Evolutionary conservation across 306 rosid species (phyloP), one percentile per base, ranked within the genome.

Genomic region (Dalbergia oliveri): DNA sequence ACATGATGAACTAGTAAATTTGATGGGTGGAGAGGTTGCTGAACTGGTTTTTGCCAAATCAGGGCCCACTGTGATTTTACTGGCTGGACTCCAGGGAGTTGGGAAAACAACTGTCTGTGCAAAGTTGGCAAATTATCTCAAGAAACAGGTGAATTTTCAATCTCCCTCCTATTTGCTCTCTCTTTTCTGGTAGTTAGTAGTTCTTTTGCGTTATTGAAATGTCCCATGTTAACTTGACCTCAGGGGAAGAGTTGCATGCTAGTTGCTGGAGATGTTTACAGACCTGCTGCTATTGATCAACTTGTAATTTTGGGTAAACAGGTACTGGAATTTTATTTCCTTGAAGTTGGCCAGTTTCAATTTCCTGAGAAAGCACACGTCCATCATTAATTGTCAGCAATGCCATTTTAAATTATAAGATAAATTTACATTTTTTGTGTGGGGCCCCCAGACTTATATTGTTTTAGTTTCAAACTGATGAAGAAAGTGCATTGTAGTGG

Each of bases 41-140:
- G 99, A 93, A 85, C 88, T 95, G 60, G 87, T 47, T 77, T 95
- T 91, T 73, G 62, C 97, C 82, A 90, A 91, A 81, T 78, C 92
- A 21, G 93, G 92, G 65, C 98, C 99, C 37, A 95, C 97, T 69
- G 88, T 95, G 63, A 95, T 95, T 66, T 81, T 93, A 64, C 86
- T 95, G 93, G 99, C 98, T 77, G 99, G 99, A 83, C 91, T 95
- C 41, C 99, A 95, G 81, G 99, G 99, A 83, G 99, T 95, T 77
- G 99, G 99, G 84, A 95, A 95, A 88, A 95, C 98, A 18, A 95
- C 99, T 37, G 98, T 95, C 7, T 95, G 97, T 79, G 99, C 99
- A 11, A 95, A 95, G 78, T 87, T 95, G 82, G 93, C 99, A 43
- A 83, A 79, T 84, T 95, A 95, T 81, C 94, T 95, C 78, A 90